phyloP scores from a whole-genome alignment of 176 grass and related monocot genomes.

The Hordeum marinum region DNA sequence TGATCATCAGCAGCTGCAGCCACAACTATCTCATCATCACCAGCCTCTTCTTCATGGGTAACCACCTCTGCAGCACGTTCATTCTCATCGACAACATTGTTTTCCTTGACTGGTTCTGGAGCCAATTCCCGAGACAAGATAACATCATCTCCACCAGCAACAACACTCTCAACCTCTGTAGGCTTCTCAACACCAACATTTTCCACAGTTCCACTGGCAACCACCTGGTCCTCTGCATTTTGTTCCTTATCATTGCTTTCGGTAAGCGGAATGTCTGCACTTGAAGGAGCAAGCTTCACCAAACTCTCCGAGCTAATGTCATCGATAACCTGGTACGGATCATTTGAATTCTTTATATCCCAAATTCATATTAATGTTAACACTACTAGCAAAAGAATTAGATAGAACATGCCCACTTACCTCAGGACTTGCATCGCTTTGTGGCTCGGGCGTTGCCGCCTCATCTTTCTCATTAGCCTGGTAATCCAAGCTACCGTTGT shows the following conservation, averaged over 20 bases:
- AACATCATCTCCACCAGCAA: not conserved
- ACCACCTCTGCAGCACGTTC: slow-evolving; percentile 14
- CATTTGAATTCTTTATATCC: slow-evolving; percentile 10
- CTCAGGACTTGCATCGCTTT: not conserved
- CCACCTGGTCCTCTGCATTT: not conserved
- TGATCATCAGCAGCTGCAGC: slow-evolving; percentile 2
- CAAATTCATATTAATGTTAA: not conserved
- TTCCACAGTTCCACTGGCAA: slow-evolving; percentile 1
- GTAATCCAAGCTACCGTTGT: not conserved
- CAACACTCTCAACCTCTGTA: slow-evolving; percentile 7
- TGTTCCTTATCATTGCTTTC: not conserved
- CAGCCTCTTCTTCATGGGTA: not conserved
- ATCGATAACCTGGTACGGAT: slow-evolving; percentile 4
- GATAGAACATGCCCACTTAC: slow-evolving; percentile 29
- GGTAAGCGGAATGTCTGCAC: not conserved
- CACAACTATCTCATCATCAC: slow-evolving; percentile 21
- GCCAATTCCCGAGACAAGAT: slow-evolving; percentile 19
- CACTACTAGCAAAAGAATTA: slow-evolving; percentile 2
- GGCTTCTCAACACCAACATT: slow-evolving; percentile 9
- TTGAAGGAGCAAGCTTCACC: not conserved
- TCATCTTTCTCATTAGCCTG: slow-evolving; percentile 12
- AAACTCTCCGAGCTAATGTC: not conserved
- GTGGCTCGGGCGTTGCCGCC: not conserved
- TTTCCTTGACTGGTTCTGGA: not conserved
- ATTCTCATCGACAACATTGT: not conserved